Percentiles rank a stretch among this genome's conserved stretches.
Conservation (phyloP, 2,329 filamentous ascomycete genomes). For the Elsinoe arachidis region DNA sequence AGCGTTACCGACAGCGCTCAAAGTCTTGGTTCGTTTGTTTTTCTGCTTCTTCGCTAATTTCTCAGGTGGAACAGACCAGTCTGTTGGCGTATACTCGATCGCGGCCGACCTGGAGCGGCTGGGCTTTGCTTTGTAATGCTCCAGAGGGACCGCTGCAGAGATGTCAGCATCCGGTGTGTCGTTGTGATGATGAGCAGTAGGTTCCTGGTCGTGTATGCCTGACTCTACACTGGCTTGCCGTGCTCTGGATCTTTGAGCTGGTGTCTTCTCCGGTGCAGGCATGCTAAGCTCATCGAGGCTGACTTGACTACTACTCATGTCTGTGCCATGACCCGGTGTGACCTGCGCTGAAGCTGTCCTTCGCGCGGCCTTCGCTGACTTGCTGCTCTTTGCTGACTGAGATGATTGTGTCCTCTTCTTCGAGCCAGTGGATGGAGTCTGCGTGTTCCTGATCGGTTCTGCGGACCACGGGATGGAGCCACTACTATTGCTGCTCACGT, state of each 20-base stretch:
- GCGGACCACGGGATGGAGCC: slow-evolving; percentile 10
- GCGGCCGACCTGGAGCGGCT: slow-evolving; percentile 5
- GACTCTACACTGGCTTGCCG: background rate
- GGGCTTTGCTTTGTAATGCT: slow-evolving; percentile 1
- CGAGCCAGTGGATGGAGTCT: slow-evolving; percentile 2
- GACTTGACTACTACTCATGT: background rate
- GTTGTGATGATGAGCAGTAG: too few relatives aligned
- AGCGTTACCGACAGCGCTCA: background rate
- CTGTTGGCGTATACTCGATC: background rate
- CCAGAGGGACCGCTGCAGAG: background rate
- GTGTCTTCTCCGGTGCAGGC: background rate
- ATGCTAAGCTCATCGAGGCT: slow-evolving; percentile 6
- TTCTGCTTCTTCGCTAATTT: background rate
- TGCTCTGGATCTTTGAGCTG: background rate
- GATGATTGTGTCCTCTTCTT: slow-evolving; percentile 2
- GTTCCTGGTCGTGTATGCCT: background rate
- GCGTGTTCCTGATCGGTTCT: background rate
- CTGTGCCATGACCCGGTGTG: background rate
- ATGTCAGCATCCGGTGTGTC: background rate
- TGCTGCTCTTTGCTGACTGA: background rate
- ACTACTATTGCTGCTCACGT: slow-evolving; percentile 8
- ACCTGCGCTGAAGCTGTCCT: background rate
- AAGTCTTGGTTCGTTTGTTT: slow-evolving; percentile 2
- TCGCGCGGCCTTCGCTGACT: background rate
- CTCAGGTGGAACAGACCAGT: slow-evolving; percentile 9